A percentile compares a stretch with the other conserved stretches of the same genome.
phyloP scores from a whole-genome alignment of 805 yeast genomes.

The Candida maltosa region DNA sequence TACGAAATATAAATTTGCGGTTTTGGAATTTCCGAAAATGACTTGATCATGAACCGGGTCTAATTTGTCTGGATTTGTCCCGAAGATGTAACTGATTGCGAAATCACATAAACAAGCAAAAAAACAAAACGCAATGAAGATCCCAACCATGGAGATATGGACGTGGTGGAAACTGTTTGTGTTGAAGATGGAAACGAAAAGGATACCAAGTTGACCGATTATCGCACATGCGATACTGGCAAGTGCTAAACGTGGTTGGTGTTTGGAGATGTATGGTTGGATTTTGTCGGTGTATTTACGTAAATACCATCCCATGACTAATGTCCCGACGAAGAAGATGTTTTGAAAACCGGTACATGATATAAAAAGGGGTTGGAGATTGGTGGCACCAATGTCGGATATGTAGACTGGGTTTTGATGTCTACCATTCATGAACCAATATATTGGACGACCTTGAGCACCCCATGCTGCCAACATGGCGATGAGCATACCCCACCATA shows the following conservation, averaged over 20 bases:
- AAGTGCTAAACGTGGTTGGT: constrained; percentile 44
- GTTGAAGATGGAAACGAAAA: constrained; percentile 72
- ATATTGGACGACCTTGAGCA: constrained; percentile 72
- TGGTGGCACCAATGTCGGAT: constrained; percentile 86
- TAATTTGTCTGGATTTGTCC: constrained; percentile 32
- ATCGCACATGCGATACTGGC: constrained; percentile 41
- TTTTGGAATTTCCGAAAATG: constrained; percentile 33
- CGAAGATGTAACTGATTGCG: constrained; percentile 35
- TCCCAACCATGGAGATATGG: constrained; percentile 67
- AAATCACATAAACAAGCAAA: constrained; percentile 41
- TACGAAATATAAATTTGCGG: constrained; percentile 40
- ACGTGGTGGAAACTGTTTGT: constrained; percentile 54
- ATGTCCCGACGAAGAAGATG: constrained; percentile 61
- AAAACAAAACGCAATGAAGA: constrained; percentile 69
- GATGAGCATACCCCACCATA: constrained; percentile 91
- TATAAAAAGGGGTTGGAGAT: constrained; percentile 79
- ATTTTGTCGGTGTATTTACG: constrained; percentile 52
- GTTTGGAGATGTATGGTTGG: constrained; percentile 45
- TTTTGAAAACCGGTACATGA: constrained; percentile 77
- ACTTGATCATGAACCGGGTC: constrained; percentile 38
- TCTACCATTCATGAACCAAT: constrained; percentile 46
- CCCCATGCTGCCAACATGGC: constrained; percentile 80
- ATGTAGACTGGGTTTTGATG: constrained; percentile 61
- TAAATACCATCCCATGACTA: constrained; percentile 59
- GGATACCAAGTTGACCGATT: constrained; percentile 68